Conservation (phyloP, 441 rosid genomes). For the Adansonia grandidieri region DNA sequence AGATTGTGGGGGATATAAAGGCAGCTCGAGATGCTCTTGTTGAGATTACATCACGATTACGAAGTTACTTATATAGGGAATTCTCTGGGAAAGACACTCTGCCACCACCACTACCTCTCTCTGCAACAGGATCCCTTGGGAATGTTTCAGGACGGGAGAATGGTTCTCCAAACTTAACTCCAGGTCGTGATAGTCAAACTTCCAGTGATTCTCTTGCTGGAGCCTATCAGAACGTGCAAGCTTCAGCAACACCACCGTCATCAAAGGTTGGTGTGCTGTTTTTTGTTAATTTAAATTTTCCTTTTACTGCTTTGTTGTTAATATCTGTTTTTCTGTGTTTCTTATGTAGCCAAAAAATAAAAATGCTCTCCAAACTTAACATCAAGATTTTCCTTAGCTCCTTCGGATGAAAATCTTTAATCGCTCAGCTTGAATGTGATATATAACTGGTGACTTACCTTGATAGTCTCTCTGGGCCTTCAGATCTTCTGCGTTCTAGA, state of each 20-base stretch:
- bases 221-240: conserved; percentile 45
- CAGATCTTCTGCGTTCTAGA: conserved; percentile 17
- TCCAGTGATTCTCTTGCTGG: conserved; percentile 40
- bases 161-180: conserved; percentile 51
- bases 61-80: conserved; percentile 73
- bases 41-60: conserved; percentile 75
- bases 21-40: conserved; percentile 93
- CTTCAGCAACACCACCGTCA: conserved; percentile 37
- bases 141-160: conserved; percentile 54
- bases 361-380: neutral
- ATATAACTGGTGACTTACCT: no score
- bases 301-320: neutral
- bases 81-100: conserved; percentile 51
- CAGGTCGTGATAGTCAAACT: conserved; percentile 53
- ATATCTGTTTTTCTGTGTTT: conserved; percentile 10
- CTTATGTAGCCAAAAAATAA: neutral
- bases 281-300: neutral
- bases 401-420: neutral
- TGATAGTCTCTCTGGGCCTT: neutral
- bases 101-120: conserved; percentile 46
- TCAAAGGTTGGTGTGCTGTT: conserved; percentile 50
- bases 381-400: neutral
- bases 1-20: conserved; percentile 92
- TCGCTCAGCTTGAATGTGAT: neutral
- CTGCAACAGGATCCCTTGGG: conserved; percentile 51